A percentile compares a stretch with the other conserved stretches of the same genome.
Evolutionary conservation across 768 basidiomycete genomes (phyloP).

Genomic region (Tricholoma terreum): DNA sequence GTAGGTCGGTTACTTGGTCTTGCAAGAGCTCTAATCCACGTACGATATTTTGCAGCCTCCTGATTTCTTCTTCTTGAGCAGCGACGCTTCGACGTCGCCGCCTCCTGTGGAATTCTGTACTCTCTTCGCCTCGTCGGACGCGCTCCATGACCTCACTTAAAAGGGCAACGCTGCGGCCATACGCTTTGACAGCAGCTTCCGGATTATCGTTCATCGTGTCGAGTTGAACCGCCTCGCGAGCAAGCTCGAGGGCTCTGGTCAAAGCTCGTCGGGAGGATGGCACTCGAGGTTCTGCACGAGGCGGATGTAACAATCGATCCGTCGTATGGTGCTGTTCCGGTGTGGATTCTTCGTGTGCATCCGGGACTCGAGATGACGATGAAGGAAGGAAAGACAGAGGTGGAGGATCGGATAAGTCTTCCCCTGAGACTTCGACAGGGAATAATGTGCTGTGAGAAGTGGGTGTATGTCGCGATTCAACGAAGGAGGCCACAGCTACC

Average conservation of each 20-base stretch:
- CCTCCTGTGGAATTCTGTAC: constrained; percentile 58
- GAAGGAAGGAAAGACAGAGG: constrained; percentile 49
- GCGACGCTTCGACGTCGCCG: constrained; percentile 72
- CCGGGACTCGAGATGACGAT: constrained; percentile 30
- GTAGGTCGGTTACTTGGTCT: constrained; percentile 5
- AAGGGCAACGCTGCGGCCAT: constrained; percentile 81
- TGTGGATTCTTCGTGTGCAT: constrained; percentile 36
- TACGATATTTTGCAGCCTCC: constrained; percentile 83
- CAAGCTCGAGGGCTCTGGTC: constrained; percentile 82
- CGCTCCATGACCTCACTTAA: constrained; percentile 92
- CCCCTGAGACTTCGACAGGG: constrained; percentile 33
- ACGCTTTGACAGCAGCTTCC: constrained; percentile 84
- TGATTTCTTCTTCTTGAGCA: constrained; percentile 90
- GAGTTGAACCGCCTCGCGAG: constrained; percentile 84
- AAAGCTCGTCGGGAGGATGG: constrained; percentile 84
- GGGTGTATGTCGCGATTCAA: constrained; percentile 45
- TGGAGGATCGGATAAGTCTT: constrained; percentile 56
- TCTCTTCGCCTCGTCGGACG: constrained; percentile 82
- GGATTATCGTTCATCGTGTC: constrained; percentile 89
- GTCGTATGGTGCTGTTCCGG: constrained; percentile 42
- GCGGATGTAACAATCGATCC: constrained; percentile 42
- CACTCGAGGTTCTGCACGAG: constrained; percentile 46
- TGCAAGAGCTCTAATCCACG: constrained; percentile 29
- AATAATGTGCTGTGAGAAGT: constrained; percentile 21
- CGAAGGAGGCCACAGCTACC: constrained; percentile 59